These are phyloP conservation scores for Prunus kanzakura DNA, from an alignment of 306 rosid genomes.

Conservation along the genomic window DNA sequence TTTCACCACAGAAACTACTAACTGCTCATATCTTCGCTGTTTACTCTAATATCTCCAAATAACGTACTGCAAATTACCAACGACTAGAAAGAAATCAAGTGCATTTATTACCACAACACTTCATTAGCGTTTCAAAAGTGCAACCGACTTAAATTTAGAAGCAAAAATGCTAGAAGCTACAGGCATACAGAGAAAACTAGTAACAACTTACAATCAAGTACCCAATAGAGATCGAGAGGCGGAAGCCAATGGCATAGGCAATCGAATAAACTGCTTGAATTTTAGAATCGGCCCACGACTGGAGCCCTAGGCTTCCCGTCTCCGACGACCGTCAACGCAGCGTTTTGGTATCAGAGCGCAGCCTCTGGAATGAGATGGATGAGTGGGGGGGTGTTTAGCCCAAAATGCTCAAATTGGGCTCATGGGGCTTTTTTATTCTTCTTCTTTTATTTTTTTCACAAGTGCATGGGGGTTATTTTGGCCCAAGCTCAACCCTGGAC, in stretches of 20 bases:
- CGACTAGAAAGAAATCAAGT: slow-evolving; percentile 28
- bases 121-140: background rate
- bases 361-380: slow-evolving; percentile 32
- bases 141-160: background rate
- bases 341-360: slow-evolving; percentile 58
- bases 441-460: too few relatives aligned
- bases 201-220: background rate
- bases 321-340: slow-evolving; percentile 33
- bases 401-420: too few relatives aligned
- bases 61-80: slow-evolving; percentile 67
- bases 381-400: too few relatives aligned
- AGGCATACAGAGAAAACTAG: background rate
- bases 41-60: slow-evolving; percentile 68
- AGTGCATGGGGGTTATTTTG: too few relatives aligned
- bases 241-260: slow-evolving; percentile 54
- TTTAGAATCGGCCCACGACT: slow-evolving; percentile 74
- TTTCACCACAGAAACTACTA: background rate
- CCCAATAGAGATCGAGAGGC: slow-evolving; percentile 77
- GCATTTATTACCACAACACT: slow-evolving; percentile 8
- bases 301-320: slow-evolving; percentile 46
- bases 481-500: too few relatives aligned
- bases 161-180: background rate
- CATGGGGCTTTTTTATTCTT: too few relatives aligned
- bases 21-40: slow-evolving; percentile 69
- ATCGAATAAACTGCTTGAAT: slow-evolving; percentile 66